These are phyloP conservation scores for Suhomyces panamericanus DNA, from an alignment of 1,139 yeast genomes.

Conservation along the genomic window DNA sequence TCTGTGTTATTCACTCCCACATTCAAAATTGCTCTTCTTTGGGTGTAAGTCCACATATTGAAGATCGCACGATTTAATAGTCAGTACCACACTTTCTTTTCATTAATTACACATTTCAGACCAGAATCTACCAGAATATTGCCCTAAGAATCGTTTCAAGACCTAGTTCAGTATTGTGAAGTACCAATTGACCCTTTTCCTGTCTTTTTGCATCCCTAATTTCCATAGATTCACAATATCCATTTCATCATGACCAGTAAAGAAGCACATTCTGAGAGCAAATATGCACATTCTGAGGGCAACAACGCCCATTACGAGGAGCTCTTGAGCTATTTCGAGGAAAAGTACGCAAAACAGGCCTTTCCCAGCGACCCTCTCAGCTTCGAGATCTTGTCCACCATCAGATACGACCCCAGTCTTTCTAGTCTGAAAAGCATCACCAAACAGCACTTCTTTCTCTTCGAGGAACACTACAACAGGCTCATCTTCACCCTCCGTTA, in stretches of 20 bases:
- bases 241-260: background rate
- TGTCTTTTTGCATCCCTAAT: background rate
- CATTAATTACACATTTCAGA: too few relatives aligned
- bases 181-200: background rate
- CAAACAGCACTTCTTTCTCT: constrained; percentile 52
- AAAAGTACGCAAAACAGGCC: constrained; percentile 20
- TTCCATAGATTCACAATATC: background rate
- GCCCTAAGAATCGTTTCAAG: too few relatives aligned
- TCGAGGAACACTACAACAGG: constrained; percentile 64
- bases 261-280: too few relatives aligned
- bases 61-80: too few relatives aligned
- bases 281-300: background rate
- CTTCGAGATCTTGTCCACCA: constrained; percentile 64
- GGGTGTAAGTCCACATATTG: too few relatives aligned
- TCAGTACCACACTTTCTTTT: too few relatives aligned
- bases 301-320: background rate
- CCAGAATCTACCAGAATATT: too few relatives aligned
- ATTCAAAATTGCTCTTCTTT: too few relatives aligned
- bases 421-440: constrained; percentile 24
- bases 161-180: too few relatives aligned
- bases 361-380: constrained; percentile 26
- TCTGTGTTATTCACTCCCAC: too few relatives aligned
- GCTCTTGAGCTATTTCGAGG: constrained; percentile 7
- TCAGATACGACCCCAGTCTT: constrained; percentile 68
- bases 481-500: constrained; percentile 53